Conservation (phyloP, 495 filamentous ascomycete species). For the Copromyces sp. region DNA sequence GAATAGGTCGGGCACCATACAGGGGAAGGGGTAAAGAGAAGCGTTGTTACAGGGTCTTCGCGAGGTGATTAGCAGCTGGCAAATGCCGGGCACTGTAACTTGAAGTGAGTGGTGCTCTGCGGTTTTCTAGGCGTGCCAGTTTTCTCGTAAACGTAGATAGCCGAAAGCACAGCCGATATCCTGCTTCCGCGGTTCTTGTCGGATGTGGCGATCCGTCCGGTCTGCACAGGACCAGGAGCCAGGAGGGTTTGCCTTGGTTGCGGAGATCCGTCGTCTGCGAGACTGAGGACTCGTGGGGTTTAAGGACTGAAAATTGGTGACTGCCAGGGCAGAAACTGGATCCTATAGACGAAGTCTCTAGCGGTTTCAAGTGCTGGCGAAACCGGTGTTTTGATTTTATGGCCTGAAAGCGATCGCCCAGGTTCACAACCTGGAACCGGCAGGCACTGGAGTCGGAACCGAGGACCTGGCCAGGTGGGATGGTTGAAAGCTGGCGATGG, state of each 20-base stretch:
- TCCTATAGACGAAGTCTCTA: background rate
- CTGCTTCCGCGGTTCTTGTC: background rate
- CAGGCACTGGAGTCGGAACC: background rate
- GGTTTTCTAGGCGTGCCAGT: background rate
- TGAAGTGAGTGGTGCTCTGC: background rate
- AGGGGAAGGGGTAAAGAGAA: background rate
- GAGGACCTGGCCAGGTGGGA: background rate
- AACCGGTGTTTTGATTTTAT: background rate
- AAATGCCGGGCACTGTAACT: background rate
- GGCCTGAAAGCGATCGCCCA: background rate
- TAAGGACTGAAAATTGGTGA: background rate
- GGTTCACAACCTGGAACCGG: background rate
- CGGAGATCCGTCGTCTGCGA: background rate
- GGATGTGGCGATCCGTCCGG: background rate
- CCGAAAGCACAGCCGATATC: background rate
- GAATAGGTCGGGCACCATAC: background rate
- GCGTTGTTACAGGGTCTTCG: background rate
- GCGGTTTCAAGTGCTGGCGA: background rate
- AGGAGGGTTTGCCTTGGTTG: background rate
- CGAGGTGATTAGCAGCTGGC: background rate
- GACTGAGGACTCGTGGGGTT: background rate
- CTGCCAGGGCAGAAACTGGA: background rate
- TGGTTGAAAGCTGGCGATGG: background rate
- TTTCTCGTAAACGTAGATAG: background rate
- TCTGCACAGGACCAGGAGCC: background rate